Percentiles rank a stretch among this genome's conserved stretches.
phyloP scores from a whole-genome alignment of 306 rosid genomes.

The Astragalus membranaceus region DNA sequence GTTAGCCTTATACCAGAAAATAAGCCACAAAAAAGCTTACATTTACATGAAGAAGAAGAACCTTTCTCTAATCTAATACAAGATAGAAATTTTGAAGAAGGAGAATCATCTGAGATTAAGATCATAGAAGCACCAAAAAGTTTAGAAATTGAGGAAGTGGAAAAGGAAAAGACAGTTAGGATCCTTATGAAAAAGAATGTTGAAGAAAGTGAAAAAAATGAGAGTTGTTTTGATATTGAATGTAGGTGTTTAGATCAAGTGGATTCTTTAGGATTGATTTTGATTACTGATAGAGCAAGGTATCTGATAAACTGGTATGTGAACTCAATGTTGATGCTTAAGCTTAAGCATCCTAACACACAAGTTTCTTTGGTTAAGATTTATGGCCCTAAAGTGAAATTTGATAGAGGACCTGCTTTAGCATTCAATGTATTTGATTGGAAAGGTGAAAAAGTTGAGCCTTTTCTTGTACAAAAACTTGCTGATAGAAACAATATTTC shows the following conservation, averaged over 20 bases:
- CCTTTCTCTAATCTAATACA: constrained; percentile 32
- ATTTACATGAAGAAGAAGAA: constrained; percentile 25
- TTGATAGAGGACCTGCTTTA: too few species aligned
- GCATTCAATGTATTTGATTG: too few species aligned
- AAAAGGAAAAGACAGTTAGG: constrained; percentile 19
- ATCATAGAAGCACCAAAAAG: constrained; percentile 17
- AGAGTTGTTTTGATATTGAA: constrained; percentile 26
- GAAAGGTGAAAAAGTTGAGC: too few species aligned
- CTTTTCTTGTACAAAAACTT: too few species aligned
- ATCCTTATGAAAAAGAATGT: neutral
- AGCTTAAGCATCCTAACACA: constrained; percentile 77
- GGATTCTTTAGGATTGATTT: constrained; percentile 56
- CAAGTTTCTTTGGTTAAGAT: constrained; percentile 53
- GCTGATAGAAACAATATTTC: too few species aligned
- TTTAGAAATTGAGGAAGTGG: constrained; percentile 30
- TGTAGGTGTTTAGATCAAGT: constrained; percentile 75
- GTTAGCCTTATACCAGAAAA: constrained; percentile 62
- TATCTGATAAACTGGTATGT: constrained; percentile 84
- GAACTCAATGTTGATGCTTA: constrained; percentile 63
- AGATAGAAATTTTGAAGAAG: neutral
- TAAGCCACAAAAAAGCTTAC: constrained; percentile 11
- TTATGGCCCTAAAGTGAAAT: constrained; percentile 82
- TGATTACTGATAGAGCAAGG: constrained; percentile 60
- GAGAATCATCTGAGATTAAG: constrained; percentile 12
- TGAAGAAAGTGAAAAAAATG: constrained; percentile 17